phyloP scores from a whole-genome alignment of 2,329 filamentous ascomycete genomes.

The Botrytis byssoidea region DNA sequence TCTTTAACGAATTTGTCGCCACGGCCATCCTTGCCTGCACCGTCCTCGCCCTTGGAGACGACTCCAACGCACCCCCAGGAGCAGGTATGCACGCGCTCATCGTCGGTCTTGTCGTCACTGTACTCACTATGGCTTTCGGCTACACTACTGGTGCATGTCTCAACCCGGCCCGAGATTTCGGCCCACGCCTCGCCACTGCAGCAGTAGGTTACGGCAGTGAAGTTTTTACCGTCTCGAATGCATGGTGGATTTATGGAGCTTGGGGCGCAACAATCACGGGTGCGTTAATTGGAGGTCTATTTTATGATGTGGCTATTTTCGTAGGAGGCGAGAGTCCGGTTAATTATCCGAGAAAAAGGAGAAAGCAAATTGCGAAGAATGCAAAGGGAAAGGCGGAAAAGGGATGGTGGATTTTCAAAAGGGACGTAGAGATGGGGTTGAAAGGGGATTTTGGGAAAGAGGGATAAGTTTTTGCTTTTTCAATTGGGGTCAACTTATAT shows the following conservation, averaged over 20 bases:
- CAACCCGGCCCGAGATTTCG: slow-evolving; percentile 51
- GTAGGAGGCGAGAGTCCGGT: slow-evolving; percentile 50
- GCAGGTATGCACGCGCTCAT: slow-evolving; percentile 53
- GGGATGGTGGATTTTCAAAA: slow-evolving; percentile 30
- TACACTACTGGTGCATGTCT: slow-evolving; percentile 49
- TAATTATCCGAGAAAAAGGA: slow-evolving; percentile 47
- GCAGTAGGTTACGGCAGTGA: slow-evolving; percentile 46
- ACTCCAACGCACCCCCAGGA: slow-evolving; percentile 48
- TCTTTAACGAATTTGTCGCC: slow-evolving; percentile 50
- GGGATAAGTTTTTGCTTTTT: background rate
- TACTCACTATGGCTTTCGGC: slow-evolving; percentile 43
- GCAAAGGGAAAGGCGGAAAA: slow-evolving; percentile 46
- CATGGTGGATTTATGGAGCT: slow-evolving; percentile 46
- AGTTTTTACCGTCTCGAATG: slow-evolving; percentile 41
- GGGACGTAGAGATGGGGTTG: background rate
- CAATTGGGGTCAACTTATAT: background rate
- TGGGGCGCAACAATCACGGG: slow-evolving; percentile 43
- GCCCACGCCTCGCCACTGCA: slow-evolving; percentile 47
- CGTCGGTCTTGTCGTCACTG: slow-evolving; percentile 45
- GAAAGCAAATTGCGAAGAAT: slow-evolving; percentile 36
- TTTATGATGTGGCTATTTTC: slow-evolving; percentile 53
- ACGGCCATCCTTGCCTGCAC: slow-evolving; percentile 44
- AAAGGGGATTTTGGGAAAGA: background rate
- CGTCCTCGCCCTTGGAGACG: slow-evolving; percentile 47
- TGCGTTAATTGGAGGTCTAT: slow-evolving; percentile 45